Evolutionary conservation across 1,139 yeast species (phyloP).

Genomic region (Candida neerlandica): DNA sequence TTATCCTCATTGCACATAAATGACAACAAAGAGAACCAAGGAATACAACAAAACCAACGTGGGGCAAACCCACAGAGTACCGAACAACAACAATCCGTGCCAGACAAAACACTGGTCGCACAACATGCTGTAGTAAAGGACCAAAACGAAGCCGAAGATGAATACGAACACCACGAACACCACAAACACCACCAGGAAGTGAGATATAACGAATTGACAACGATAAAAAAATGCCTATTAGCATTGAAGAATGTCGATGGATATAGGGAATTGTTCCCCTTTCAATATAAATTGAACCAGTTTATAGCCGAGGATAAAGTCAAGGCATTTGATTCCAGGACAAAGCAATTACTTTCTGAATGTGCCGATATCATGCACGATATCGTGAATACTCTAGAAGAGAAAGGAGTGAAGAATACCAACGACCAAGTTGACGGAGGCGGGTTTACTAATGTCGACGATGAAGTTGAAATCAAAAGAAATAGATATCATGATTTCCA

Average conservation of each 20-base stretch:
- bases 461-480: constrained; percentile 49
- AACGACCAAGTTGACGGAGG: constrained; percentile 22
- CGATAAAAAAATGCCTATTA: constrained; percentile 84
- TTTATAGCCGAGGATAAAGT: background rate
- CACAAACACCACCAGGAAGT: background rate
- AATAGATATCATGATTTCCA: constrained; percentile 46
- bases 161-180: background rate
- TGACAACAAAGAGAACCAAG: background rate
- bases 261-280: constrained; percentile 89
- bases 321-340: background rate
- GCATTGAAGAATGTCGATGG: constrained; percentile 95
- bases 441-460: constrained; percentile 26
- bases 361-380: constrained; percentile 94
- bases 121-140: background rate
- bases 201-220: constrained; percentile 82
- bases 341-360: constrained; percentile 83
- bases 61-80: too few species aligned
- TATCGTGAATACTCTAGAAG: constrained; percentile 84
- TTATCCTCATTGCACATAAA: constrained; percentile 1
- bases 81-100: background rate
- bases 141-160: background rate
- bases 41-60: background rate
- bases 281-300: constrained; percentile 82
- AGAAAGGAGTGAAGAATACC: constrained; percentile 46
- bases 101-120: background rate